Percentiles rank a stretch among this genome's conserved stretches.
phyloP scores from a whole-genome alignment of 2,329 filamentous ascomycete genomes.

The Fusarium miscanthi region DNA sequence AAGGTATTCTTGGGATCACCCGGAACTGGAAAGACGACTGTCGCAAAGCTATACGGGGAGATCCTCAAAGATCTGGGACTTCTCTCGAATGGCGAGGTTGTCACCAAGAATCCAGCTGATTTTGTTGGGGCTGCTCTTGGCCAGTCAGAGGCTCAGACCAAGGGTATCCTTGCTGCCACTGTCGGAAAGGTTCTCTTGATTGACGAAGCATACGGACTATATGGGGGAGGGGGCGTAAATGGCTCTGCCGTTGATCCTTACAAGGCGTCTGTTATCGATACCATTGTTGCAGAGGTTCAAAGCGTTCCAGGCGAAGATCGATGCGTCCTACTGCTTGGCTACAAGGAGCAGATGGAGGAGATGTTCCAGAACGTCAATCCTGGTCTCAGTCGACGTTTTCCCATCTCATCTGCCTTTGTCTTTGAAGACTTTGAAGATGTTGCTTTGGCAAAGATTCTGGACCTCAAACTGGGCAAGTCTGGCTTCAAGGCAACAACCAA shows the following conservation, averaged over 20 bases:
- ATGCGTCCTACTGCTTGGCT: constrained; percentile 78
- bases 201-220: constrained; percentile 81
- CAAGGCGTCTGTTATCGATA: constrained; percentile 76
- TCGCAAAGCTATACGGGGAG: constrained; percentile 77
- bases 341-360: constrained; percentile 73
- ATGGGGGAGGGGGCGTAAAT: constrained; percentile 55
- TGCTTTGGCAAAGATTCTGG: constrained; percentile 69
- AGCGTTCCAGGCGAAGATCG: constrained; percentile 76
- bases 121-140: constrained; percentile 75
- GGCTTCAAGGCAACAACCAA: constrained; percentile 63
- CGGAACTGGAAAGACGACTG: constrained; percentile 80
- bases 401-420: constrained; percentile 69
- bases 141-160: constrained; percentile 76
- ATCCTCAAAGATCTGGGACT: constrained; percentile 76
- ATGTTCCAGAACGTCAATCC: constrained; percentile 83
- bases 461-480: constrained; percentile 70
- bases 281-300: constrained; percentile 79
- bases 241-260: constrained; percentile 52
- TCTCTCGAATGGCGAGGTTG: constrained; percentile 75
- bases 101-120: constrained; percentile 78
- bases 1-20: constrained; percentile 77
- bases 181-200: constrained; percentile 82
- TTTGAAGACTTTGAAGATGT: constrained; percentile 75
- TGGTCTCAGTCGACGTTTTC: constrained; percentile 74
- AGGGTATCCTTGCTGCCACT: constrained; percentile 73